A percentile compares a stretch with the other conserved stretches of the same genome.
These are phyloP conservation scores for Leccinum boreale DNA, from an alignment of 768 basidiomycete genomes.

Conservation along the genomic window DNA sequence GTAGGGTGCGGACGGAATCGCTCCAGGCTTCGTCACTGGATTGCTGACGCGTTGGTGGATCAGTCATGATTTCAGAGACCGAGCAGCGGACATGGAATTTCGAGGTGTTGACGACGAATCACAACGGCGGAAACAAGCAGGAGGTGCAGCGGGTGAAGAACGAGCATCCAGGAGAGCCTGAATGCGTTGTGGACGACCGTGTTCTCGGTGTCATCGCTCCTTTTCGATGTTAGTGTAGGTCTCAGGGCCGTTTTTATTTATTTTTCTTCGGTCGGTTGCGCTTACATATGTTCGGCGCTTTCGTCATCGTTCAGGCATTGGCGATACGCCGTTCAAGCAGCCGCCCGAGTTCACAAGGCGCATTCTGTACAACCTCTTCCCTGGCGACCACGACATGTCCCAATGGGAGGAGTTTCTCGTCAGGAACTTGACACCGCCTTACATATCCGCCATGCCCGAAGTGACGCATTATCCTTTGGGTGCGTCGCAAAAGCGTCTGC, in stretches of 20 bases:
- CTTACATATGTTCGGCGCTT: slow-evolving; percentile 8
- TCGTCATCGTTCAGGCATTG: slow-evolving; percentile 45
- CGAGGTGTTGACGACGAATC: slow-evolving; percentile 58
- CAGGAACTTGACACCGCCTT: slow-evolving; percentile 62
- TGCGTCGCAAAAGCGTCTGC: slow-evolving; percentile 22
- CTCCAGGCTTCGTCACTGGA: not conserved
- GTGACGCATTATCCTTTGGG: slow-evolving; percentile 54
- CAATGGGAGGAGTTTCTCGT: slow-evolving; percentile 66
- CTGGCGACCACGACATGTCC: slow-evolving; percentile 57
- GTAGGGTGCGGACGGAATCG: not conserved
- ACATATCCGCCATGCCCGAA: slow-evolving; percentile 63
- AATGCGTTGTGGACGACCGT: slow-evolving; percentile 61
- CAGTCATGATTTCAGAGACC: slow-evolving; percentile 52
- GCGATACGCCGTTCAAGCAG: slow-evolving; percentile 72
- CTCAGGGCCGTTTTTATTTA: slow-evolving; percentile 6
- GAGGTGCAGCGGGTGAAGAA: slow-evolving; percentile 61
- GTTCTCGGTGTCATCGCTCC: slow-evolving; percentile 78
- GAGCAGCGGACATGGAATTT: slow-evolving; percentile 53
- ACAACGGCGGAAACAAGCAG: slow-evolving; percentile 66
- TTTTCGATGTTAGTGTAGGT: slow-evolving; percentile 58
- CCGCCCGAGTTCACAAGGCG: slow-evolving; percentile 65
- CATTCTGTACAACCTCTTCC: slow-evolving; percentile 62
- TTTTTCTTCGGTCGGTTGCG: slow-evolving; percentile 1
- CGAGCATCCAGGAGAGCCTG: slow-evolving; percentile 69
- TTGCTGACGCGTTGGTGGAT: slow-evolving; percentile 15